Evolutionary conservation across 2,329 filamentous ascomycete genomes (phyloP).

Genomic region (Pestalotiopsis sp.): DNA sequence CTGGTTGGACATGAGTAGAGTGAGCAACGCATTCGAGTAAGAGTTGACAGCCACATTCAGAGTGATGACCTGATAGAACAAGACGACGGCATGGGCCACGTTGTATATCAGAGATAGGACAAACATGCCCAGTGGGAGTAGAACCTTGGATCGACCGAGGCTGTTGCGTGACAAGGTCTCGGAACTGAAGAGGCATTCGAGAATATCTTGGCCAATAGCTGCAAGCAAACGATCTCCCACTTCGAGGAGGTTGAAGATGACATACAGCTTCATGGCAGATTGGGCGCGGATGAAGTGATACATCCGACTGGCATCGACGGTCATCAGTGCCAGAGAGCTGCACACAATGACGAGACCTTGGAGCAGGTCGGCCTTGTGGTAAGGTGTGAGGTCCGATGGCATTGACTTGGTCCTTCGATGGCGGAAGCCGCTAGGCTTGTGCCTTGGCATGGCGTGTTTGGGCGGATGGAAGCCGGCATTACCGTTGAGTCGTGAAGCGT

Average conservation of each 20-base stretch:
- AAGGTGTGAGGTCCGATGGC: constrained; percentile 81
- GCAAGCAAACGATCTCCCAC: constrained; percentile 88
- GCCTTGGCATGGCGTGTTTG: constrained; percentile 33
- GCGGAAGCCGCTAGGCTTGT: constrained; percentile 38
- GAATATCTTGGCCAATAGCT: constrained; percentile 90
- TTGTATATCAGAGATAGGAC: constrained; percentile 85
- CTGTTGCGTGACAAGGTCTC: constrained; percentile 88
- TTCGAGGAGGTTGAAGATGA: constrained; percentile 97
- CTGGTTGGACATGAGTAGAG: constrained; percentile 91
- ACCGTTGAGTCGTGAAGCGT: constrained; percentile 18
- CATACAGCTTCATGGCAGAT: constrained; percentile 96
- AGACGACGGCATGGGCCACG: constrained; percentile 79
- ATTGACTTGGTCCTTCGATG: constrained; percentile 81
- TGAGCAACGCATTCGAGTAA: constrained; percentile 93
- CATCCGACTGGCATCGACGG: constrained; percentile 93
- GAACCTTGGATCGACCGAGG: constrained; percentile 86
- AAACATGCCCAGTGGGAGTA: constrained; percentile 91
- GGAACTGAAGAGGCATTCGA: constrained; percentile 92
- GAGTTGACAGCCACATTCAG: constrained; percentile 98
- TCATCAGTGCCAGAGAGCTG: constrained; percentile 84
- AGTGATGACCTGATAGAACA: constrained; percentile 98
- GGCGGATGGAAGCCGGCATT: constrained; percentile 32
- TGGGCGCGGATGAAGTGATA: constrained; percentile 97
- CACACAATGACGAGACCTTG: constrained; percentile 87
- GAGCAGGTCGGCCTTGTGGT: constrained; percentile 93